A percentile compares a stretch with the other conserved stretches of the same genome.
These are phyloP conservation scores for Cryptococcus neoformans DNA, from an alignment of 1,284 basidiomycete genomes.

Conservation along the genomic window DNA sequence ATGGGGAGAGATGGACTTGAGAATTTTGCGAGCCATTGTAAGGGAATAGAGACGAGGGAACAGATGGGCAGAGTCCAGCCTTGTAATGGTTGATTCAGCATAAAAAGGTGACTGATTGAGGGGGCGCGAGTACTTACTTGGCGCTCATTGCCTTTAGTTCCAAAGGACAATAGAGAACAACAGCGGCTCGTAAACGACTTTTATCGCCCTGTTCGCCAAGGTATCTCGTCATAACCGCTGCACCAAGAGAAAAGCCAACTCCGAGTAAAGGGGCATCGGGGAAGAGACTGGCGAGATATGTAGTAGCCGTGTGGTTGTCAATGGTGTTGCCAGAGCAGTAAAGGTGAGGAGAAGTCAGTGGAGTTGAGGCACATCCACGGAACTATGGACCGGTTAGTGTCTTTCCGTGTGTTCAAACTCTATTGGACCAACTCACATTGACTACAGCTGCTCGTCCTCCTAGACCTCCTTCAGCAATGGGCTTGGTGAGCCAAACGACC, in stretches of 20 bases:
- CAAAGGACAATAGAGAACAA: conserved; percentile 65
- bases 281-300: conserved; percentile 67
- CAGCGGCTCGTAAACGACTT: conserved; percentile 67
- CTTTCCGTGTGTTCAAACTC: not conserved
- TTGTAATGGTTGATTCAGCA: not conserved
- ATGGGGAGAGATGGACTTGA: conserved; percentile 19
- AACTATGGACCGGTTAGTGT: conserved; percentile 9
- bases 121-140: conserved; percentile 9
- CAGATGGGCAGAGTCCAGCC: conserved; percentile 17
- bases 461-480: conserved; percentile 67
- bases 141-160: conserved; percentile 29
- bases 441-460: conserved; percentile 81
- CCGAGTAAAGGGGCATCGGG: conserved; percentile 78
- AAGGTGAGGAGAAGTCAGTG: conserved; percentile 63
- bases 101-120: not conserved
- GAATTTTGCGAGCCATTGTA: conserved; percentile 47
- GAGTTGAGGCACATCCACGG: conserved; percentile 57
- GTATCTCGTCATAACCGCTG: conserved; percentile 83
- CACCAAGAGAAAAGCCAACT: conserved; percentile 86
- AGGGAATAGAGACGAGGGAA: conserved; percentile 64
- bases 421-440: conserved; percentile 51
- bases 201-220: conserved; percentile 75
- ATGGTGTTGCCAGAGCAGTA: conserved; percentile 76
- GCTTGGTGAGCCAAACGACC: conserved; percentile 60
- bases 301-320: conserved; percentile 73